Percentiles rank a stretch among this genome's conserved stretches.
Conservation (phyloP, 2,329 filamentous ascomycete species). For the Hypoxylon sp. region DNA sequence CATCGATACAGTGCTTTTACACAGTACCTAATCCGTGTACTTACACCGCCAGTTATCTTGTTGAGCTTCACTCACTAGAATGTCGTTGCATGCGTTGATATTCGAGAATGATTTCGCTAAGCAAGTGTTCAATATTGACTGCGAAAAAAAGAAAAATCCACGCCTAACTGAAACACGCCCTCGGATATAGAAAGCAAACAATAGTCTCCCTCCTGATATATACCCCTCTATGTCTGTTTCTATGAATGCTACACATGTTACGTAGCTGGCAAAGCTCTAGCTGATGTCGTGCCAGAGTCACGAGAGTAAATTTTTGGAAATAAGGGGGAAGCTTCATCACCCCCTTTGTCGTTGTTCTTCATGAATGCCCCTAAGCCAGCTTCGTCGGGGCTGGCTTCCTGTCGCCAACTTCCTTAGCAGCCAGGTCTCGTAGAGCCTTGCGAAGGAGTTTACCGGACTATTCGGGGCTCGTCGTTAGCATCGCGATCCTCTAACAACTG, state of each 20-base stretch:
- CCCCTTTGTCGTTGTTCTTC: not conserved
- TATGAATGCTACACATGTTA: not conserved
- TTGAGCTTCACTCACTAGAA: too few species aligned
- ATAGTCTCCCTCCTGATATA: too few species aligned
- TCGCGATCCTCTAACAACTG: not conserved
- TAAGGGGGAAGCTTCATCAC: not conserved
- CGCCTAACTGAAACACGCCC: not conserved
- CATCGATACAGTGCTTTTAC: too few species aligned
- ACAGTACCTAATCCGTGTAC: too few species aligned
- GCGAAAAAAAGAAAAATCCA: not conserved
- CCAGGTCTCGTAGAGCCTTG: slow-evolving; percentile 65
- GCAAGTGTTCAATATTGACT: too few species aligned
- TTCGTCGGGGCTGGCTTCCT: slow-evolving; percentile 43
- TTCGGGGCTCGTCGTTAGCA: slow-evolving; percentile 14
- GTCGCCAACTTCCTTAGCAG: slow-evolving; percentile 60
- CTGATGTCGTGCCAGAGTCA: not conserved
- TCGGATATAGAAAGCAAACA: not conserved
- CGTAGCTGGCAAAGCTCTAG: not conserved
- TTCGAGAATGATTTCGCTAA: too few species aligned
- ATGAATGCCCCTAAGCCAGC: slow-evolving; percentile 26
- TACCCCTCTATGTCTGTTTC: not conserved
- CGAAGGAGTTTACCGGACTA: slow-evolving; percentile 73
- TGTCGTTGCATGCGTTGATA: too few species aligned
- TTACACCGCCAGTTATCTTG: too few species aligned
- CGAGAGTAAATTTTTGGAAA: not conserved